A percentile compares a stretch with the other conserved stretches of the same genome.
Conservation (phyloP, 1,284 basidiomycete genomes). For the Wolfiporia cocos region DNA sequence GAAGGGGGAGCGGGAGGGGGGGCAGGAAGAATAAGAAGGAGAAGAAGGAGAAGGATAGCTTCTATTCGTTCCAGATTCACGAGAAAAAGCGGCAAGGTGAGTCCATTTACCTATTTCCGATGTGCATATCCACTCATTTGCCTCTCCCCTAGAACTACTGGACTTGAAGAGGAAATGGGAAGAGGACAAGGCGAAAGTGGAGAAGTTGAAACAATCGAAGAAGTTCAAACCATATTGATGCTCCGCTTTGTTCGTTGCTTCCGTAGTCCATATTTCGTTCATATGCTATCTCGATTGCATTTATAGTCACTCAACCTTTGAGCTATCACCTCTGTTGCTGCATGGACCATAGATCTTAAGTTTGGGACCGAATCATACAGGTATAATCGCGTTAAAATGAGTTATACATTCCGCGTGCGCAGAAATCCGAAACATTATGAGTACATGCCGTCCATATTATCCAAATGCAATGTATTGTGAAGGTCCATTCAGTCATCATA, state of each 20-base stretch:
- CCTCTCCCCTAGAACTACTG: slow-evolving; percentile 49
- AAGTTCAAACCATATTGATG: slow-evolving; percentile 80
- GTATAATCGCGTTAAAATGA: too few species aligned
- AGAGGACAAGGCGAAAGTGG: slow-evolving; percentile 82
- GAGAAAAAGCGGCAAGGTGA: slow-evolving; percentile 82
- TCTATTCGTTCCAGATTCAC: slow-evolving; percentile 86
- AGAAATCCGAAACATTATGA: too few species aligned
- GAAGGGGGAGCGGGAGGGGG: slow-evolving; percentile 10
- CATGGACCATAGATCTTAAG: too few species aligned
- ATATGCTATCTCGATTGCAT: too few species aligned
- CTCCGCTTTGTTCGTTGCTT: neutral
- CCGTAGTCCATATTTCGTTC: too few species aligned
- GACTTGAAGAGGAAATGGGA: slow-evolving; percentile 80
- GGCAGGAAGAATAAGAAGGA: slow-evolving; percentile 51
- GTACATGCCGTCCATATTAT: too few species aligned
- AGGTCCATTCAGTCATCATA: slow-evolving; percentile 57
- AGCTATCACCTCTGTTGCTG: too few species aligned
- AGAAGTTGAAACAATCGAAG: slow-evolving; percentile 72
- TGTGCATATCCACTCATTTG: neutral
- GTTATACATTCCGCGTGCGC: too few species aligned
- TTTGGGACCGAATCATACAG: too few species aligned
- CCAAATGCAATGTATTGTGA: too few species aligned
- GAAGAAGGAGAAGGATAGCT: slow-evolving; percentile 64
- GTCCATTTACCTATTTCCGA: slow-evolving; percentile 18
- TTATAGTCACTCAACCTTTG: too few species aligned